Percentiles rank a stretch among this genome's conserved stretches.
Conservation (phyloP, 495 filamentous ascomycete species). For the Podospora bellae-mahoneyi region DNA sequence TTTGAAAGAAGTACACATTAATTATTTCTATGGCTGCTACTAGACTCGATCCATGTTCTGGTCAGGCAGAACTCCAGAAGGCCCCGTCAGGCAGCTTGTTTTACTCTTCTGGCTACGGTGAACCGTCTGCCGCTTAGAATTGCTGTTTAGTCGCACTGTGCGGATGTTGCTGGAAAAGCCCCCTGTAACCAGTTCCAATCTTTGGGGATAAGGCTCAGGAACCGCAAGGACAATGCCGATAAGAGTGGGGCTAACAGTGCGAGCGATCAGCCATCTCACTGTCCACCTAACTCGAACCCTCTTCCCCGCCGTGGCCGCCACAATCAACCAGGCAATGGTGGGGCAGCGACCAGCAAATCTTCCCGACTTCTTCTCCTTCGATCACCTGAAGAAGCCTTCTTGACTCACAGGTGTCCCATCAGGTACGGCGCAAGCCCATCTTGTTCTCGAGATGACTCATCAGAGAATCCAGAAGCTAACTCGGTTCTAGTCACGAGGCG, state of each 20-base stretch:
- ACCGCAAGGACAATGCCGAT: not conserved
- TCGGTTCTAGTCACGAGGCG: not conserved
- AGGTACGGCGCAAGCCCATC: not conserved
- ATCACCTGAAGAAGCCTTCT: slow-evolving; percentile 5
- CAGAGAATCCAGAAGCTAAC: not conserved
- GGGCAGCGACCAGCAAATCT: slow-evolving; percentile 25
- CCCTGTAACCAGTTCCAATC: not conserved
- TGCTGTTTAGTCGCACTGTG: slow-evolving; percentile 2
- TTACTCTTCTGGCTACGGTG: not conserved
- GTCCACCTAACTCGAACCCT: slow-evolving; percentile 11
- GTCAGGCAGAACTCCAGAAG: slow-evolving; percentile 6
- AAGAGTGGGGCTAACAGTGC: slow-evolving; percentile 10
- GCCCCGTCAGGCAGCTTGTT: not conserved
- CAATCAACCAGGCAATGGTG: slow-evolving; percentile 21
- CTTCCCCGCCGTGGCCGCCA: slow-evolving; percentile 26
- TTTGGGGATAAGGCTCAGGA: not conserved
- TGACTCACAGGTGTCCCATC: slow-evolving; percentile 9
- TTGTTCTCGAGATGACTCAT: not conserved
- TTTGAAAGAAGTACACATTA: slow-evolving; percentile 12
- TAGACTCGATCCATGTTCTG: slow-evolving; percentile 1
- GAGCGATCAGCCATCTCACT: not conserved
- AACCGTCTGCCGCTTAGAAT: not conserved
- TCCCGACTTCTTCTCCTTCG: slow-evolving; percentile 6
- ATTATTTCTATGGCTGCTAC: not conserved
- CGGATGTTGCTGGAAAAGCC: not conserved